Evolutionary conservation across 176 grass and related monocot genomes (phyloP).

Genomic region (Puccinellia tenuiflora): DNA sequence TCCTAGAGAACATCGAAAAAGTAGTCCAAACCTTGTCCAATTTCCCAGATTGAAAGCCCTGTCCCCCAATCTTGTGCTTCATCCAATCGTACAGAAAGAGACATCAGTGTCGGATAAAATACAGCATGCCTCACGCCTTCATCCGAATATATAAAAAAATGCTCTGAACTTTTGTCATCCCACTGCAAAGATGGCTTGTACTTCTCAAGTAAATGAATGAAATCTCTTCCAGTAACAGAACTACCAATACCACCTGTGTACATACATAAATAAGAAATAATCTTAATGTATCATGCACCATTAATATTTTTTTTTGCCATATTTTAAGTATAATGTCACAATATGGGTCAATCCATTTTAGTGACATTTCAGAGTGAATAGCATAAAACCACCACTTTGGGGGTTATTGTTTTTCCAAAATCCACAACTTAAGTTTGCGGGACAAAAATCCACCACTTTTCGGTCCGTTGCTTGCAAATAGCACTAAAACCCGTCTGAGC

Average conservation of each 20-base stretch:
- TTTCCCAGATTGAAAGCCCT: slow-evolving; percentile 87
- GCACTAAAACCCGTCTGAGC: no score
- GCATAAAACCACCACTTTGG: no score
- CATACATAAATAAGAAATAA: slow-evolving; percentile 17
- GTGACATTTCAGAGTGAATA: no score
- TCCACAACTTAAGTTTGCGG: no score
- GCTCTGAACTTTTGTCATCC: slow-evolving; percentile 82
- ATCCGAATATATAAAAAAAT: slow-evolving; percentile 72
- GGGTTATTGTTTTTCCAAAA: no score
- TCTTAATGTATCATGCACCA: slow-evolving; percentile 7
- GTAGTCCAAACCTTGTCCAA: slow-evolving; percentile 90
- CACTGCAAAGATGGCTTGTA: slow-evolving; percentile 66
- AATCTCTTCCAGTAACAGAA: slow-evolving; percentile 71
- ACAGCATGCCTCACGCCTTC: slow-evolving; percentile 62
- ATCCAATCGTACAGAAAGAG: slow-evolving; percentile 67
- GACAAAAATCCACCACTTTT: no score
- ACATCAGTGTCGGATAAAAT: slow-evolving; percentile 76
- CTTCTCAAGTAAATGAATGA: slow-evolving; percentile 64
- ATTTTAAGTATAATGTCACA: background rate
- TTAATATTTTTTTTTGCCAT: no score
- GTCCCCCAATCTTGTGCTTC: slow-evolving; percentile 64
- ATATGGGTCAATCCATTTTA: background rate
- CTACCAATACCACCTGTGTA: slow-evolving; percentile 50
- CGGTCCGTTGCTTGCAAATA: no score
- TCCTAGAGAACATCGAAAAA: slow-evolving; percentile 81